Conservation (phyloP, 2,329 filamentous ascomycete species). For the Scedosporium boydii region DNA sequence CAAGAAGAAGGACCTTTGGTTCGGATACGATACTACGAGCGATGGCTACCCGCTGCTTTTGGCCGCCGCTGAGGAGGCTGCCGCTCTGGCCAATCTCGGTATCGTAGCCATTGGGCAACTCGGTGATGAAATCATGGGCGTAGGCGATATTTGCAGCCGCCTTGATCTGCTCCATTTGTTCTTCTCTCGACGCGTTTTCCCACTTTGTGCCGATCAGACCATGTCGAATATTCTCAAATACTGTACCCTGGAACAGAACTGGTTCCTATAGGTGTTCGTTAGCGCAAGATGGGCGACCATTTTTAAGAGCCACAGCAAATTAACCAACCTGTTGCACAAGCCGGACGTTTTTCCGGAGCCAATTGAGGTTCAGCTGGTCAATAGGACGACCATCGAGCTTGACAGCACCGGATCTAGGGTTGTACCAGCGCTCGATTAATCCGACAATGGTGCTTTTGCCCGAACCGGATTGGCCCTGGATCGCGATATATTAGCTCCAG, state of each 20-base stretch:
- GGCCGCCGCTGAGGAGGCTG: slow-evolving; percentile 56
- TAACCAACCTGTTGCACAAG: slow-evolving; percentile 33
- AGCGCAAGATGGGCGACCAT: neutral
- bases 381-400: slow-evolving; percentile 33
- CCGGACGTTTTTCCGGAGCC: slow-evolving; percentile 42
- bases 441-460: slow-evolving; percentile 51
- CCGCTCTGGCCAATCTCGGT: slow-evolving; percentile 56
- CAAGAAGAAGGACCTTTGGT: slow-evolving; percentile 54
- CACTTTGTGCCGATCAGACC: slow-evolving; percentile 31
- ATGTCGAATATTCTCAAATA: slow-evolving; percentile 41
- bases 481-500: neutral
- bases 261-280: slow-evolving; percentile 30
- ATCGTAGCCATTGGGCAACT: slow-evolving; percentile 45
- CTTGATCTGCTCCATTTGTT: slow-evolving; percentile 33
- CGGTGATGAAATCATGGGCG: slow-evolving; percentile 42
- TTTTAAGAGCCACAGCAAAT: neutral
- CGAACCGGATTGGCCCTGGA: slow-evolving; percentile 46
- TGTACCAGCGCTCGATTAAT: slow-evolving; percentile 51
- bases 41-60: slow-evolving; percentile 58
- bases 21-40: slow-evolving; percentile 56
- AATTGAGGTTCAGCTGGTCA: slow-evolving; percentile 34
- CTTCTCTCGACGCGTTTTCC: slow-evolving; percentile 26
- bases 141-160: slow-evolving; percentile 40
- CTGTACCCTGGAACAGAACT: slow-evolving; percentile 41
- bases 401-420: slow-evolving; percentile 33